Evolutionary conservation across 306 rosid species (phyloP).

Genomic region (Lagenaria siceraria): DNA sequence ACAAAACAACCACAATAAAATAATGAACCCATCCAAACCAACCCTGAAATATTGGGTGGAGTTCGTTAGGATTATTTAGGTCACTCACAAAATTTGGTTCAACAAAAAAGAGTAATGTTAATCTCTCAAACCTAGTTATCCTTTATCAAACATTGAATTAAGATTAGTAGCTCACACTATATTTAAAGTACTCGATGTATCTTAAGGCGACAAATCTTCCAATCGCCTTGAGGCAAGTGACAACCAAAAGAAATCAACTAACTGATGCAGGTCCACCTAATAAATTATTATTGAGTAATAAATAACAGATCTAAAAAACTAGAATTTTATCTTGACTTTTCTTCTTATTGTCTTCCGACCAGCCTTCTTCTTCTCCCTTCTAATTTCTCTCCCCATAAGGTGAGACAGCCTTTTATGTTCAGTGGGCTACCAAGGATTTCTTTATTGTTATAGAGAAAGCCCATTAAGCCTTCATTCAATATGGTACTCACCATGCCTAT

Average conservation of each 20-base stretch:
- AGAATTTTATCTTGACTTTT: background rate
- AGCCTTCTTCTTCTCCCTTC: background rate
- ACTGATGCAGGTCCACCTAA: background rate
- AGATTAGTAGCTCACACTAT: background rate
- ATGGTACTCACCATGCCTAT: background rate
- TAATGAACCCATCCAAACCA: too few relatives aligned
- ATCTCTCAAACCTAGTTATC: too few relatives aligned
- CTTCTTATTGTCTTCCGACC: background rate
- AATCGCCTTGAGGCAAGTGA: background rate
- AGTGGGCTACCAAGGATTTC: background rate
- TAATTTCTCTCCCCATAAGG: background rate
- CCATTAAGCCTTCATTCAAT: background rate
- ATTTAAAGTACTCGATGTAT: background rate
- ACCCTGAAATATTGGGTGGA: too few relatives aligned
- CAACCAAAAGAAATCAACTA: too few relatives aligned
- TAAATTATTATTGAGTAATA: too few relatives aligned
- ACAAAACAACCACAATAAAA: too few relatives aligned
- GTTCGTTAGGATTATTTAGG: too few relatives aligned
- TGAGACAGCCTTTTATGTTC: background rate
- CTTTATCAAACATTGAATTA: too few relatives aligned
- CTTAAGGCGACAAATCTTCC: background rate
- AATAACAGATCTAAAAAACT: background rate
- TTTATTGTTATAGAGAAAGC: background rate
- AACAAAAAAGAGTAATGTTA: too few relatives aligned
- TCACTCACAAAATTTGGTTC: too few relatives aligned